These are phyloP conservation scores for Nothomitra cinnamomea DNA, from an alignment of 2,329 filamentous ascomycete genomes.

Conservation along the genomic window DNA sequence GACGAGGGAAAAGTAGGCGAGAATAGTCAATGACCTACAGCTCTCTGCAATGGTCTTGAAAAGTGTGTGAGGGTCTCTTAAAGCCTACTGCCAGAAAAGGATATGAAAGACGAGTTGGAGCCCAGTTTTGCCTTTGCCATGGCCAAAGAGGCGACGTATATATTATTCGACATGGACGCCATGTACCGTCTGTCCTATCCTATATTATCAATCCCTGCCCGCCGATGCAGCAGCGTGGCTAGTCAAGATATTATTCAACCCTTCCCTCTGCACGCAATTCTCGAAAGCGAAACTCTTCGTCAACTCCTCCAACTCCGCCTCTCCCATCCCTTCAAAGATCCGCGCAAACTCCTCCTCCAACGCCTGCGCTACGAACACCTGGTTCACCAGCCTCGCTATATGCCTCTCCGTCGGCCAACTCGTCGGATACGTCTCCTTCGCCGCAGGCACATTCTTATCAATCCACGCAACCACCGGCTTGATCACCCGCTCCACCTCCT, in stretches of 20 bases:
- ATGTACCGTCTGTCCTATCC: no score
- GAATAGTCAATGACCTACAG: no score
- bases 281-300: conserved; percentile 37
- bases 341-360: conserved; percentile 37
- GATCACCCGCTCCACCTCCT: conserved; percentile 27
- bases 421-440: conserved; percentile 27
- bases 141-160: no score
- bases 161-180: no score
- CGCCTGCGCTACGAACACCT: conserved; percentile 33
- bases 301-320: conserved; percentile 36
- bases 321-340: conserved; percentile 32
- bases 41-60: no score
- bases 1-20: no score
- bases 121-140: no score
- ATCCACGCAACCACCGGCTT: conserved; percentile 29
- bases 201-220: no score
- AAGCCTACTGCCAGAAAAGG: no score
- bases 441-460: conserved; percentile 25
- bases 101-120: no score
- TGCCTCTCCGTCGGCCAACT: conserved; percentile 35
- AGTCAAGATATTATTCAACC: conserved; percentile 33
- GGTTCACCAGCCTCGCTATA: conserved; percentile 27
- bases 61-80: no score
- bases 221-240: conserved; percentile 21
- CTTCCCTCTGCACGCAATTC: conserved; percentile 33